Conservation (phyloP, 345 rosid genomes). For the Salix brachista region DNA sequence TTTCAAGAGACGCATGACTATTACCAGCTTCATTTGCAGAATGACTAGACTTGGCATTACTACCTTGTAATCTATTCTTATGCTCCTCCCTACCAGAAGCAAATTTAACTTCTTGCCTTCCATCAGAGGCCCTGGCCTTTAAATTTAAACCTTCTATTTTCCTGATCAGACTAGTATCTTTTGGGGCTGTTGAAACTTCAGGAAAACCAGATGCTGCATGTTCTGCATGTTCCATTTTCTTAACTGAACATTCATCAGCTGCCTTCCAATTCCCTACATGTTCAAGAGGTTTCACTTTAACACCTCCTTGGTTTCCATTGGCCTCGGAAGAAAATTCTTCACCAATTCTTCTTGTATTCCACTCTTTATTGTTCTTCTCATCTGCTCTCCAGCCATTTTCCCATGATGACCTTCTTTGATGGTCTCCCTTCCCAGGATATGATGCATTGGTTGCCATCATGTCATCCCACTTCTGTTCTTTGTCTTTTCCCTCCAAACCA, state of each 20-base stretch:
- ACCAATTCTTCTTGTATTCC: slow-evolving; percentile 27
- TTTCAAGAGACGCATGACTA: slow-evolving; percentile 32
- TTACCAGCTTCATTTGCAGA: slow-evolving; percentile 36
- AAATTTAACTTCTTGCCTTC: slow-evolving; percentile 38
- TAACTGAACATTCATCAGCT: slow-evolving; percentile 30
- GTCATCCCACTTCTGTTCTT: slow-evolving; percentile 49
- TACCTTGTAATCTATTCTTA: slow-evolving; percentile 36
- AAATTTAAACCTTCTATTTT: slow-evolving; percentile 87
- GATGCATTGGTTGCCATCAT: slow-evolving; percentile 20
- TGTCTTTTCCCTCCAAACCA: slow-evolving; percentile 54
- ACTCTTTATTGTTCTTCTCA: slow-evolving; percentile 31
- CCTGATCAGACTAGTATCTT: slow-evolving; percentile 66
- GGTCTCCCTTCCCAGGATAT: slow-evolving; percentile 39
- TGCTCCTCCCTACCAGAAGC: slow-evolving; percentile 38
- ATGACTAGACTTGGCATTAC: slow-evolving; percentile 26
- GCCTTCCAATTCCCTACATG: slow-evolving; percentile 23
- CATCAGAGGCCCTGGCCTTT: slow-evolving; percentile 61
- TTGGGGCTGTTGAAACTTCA: slow-evolving; percentile 32
- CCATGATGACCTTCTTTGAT: slow-evolving; percentile 34
- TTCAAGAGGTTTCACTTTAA: slow-evolving; percentile 36
- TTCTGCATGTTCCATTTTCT: slow-evolving; percentile 26
- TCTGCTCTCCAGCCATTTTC: slow-evolving; percentile 47
- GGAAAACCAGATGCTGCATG: slow-evolving; percentile 16
- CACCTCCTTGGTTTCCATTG: slow-evolving; percentile 26
- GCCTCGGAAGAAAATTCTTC: slow-evolving; percentile 32